Evolutionary conservation across 73 alveolate species (phyloP).

Genomic region (Urostyla sp.): DNA sequence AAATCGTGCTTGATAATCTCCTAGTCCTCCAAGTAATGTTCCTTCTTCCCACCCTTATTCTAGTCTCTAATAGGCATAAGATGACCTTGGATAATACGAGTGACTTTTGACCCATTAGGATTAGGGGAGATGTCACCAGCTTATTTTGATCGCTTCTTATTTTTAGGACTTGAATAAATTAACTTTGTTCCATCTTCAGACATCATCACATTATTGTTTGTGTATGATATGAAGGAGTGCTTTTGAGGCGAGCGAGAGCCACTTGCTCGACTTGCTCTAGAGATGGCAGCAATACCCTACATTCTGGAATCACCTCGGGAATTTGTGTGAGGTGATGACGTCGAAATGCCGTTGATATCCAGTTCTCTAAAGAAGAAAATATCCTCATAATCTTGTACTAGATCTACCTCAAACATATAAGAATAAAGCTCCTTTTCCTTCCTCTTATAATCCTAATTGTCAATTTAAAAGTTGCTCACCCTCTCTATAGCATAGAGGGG

Average conservation of each 20-base stretch:
- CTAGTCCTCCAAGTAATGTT: slow-evolving; percentile 18
- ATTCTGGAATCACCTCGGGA: slow-evolving; percentile 19
- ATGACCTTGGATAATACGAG: slow-evolving; percentile 40
- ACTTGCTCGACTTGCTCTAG: not conserved
- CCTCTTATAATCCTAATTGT: slow-evolving; percentile 12
- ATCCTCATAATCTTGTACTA: slow-evolving; percentile 51
- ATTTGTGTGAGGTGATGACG: too few species aligned
- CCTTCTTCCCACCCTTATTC: slow-evolving; percentile 9
- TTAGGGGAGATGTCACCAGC: slow-evolving; percentile 13
- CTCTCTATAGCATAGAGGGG: slow-evolving; percentile 32
- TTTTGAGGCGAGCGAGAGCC: slow-evolving; percentile 11
- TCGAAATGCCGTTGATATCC: slow-evolving; percentile 31
- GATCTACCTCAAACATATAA: slow-evolving; percentile 35
- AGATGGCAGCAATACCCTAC: not conserved
- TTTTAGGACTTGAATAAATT: not conserved
- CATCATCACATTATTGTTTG: not conserved
- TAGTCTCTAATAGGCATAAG: slow-evolving; percentile 51
- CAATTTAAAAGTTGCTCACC: not conserved
- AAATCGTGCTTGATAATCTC: slow-evolving; percentile 25
- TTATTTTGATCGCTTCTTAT: not conserved
- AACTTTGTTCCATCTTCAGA: not conserved
- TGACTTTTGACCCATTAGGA: not conserved
- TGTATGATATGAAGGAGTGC: not conserved
- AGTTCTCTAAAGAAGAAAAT: slow-evolving; percentile 45
- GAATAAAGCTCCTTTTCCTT: slow-evolving; percentile 1